phyloP scores from a whole-genome alignment of 495 filamentous ascomycete genomes.

The Neurospora terricola region DNA sequence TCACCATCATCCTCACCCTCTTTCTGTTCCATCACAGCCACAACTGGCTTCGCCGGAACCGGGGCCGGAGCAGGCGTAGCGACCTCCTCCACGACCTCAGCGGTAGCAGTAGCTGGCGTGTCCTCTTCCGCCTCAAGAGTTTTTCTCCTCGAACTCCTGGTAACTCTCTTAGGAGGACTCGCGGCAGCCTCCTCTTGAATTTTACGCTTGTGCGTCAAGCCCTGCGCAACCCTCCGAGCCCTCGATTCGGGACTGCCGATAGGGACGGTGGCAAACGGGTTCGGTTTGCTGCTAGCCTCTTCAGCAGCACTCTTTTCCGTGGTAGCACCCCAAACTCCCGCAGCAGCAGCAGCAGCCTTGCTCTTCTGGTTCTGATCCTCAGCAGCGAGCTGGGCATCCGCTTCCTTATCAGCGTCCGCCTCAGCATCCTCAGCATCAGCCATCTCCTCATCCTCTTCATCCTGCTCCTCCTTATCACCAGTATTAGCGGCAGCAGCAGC shows the following conservation, averaged over 20 bases:
- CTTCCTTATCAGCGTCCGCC: slow-evolving; percentile 11
- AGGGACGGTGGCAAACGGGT: slow-evolving; percentile 8
- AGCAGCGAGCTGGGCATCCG: not conserved
- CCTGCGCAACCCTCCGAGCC: too few species aligned
- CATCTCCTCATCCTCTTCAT: not conserved
- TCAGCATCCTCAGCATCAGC: slow-evolving; percentile 14
- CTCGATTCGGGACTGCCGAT: not conserved
- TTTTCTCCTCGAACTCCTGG: slow-evolving; percentile 15
- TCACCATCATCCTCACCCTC: slow-evolving; percentile 18
- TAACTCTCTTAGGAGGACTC: not conserved
- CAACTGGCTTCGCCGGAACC: not conserved
- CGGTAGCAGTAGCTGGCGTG: slow-evolving; percentile 1
- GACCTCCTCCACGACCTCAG: slow-evolving; percentile 40
- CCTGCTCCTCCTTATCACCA: not conserved
- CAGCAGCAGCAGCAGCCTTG: not conserved
- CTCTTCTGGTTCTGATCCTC: not conserved
- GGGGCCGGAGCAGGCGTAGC: not conserved
- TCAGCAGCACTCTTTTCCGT: slow-evolving; percentile 1
- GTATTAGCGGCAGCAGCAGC: not conserved
- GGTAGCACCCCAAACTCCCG: not conserved
- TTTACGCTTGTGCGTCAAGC: too few species aligned
- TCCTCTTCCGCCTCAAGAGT: slow-evolving; percentile 5
- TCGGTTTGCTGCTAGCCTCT: not conserved
- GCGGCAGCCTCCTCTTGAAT: not conserved
- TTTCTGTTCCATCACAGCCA: not conserved